These are phyloP conservation scores for Solanum lignicaule DNA, from an alignment of 257 asterid species.

Conservation along the genomic window DNA sequence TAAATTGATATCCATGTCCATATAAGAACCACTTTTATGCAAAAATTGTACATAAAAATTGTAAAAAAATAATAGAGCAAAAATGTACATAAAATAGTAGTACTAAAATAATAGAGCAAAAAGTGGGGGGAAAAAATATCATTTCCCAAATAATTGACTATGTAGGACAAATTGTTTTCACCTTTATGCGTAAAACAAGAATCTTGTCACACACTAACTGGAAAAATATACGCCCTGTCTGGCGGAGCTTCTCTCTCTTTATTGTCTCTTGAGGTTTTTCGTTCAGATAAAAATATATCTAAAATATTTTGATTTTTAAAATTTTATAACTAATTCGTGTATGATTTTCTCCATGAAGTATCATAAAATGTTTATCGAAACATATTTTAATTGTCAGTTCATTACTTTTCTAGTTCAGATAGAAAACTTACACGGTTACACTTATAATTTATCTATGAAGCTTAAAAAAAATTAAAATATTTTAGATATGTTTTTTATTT, in stretches of 20 bases:
- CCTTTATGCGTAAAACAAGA: neutral
- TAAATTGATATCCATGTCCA: neutral
- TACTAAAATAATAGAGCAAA: neutral
- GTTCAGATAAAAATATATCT: too few species aligned
- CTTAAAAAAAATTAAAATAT: too few species aligned
- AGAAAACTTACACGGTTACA: rapidly evolving
- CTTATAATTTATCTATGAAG: neutral
- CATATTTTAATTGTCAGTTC: too few species aligned
- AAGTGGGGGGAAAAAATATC: neutral
- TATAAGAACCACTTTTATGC: neutral
- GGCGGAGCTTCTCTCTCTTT: neutral
- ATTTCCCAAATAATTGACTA: neutral
- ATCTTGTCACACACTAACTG: neutral
- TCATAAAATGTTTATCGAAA: too few species aligned
- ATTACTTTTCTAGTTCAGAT: too few species aligned
- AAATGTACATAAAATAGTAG: neutral
- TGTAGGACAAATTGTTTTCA: neutral
- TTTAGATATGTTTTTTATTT: too few species aligned
- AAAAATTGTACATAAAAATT: neutral
- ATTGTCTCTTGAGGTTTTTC: neutral
- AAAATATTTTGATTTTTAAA: too few species aligned
- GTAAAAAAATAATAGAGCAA: neutral
- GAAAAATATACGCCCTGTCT: neutral
- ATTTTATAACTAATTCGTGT: too few species aligned
- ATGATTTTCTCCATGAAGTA: too few species aligned